Evolutionary conservation across 805 yeast species (phyloP).

Genomic region (Candida andamanensis): DNA sequence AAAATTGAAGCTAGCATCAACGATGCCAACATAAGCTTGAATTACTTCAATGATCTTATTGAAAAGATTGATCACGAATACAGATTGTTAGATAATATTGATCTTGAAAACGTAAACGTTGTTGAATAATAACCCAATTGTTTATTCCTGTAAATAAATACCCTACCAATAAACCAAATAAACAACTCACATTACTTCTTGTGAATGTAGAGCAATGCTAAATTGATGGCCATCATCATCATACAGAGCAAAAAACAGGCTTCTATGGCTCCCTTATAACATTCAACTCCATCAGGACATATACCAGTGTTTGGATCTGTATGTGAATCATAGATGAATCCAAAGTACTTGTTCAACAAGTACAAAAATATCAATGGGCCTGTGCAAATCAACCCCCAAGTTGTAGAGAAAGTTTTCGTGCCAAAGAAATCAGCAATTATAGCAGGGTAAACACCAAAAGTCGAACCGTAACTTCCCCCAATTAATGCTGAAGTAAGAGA

Average conservation of each 20-base stretch:
- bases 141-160: constrained; percentile 3
- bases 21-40: constrained; percentile 51
- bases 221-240: constrained; percentile 18
- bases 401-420: constrained; percentile 59
- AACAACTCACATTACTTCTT: constrained; percentile 6
- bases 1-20: constrained; percentile 47
- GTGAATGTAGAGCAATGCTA: constrained; percentile 23
- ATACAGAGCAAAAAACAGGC: constrained; percentile 25
- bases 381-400: constrained; percentile 72
- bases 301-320: constrained; percentile 35
- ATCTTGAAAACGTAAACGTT: constrained; percentile 37
- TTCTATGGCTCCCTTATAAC: constrained; percentile 35
- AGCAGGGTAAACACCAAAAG: constrained; percentile 73
- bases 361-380: constrained; percentile 60
- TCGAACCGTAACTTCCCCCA: constrained; percentile 65
- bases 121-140: constrained; percentile 37
- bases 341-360: constrained; percentile 51
- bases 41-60: constrained; percentile 49
- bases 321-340: constrained; percentile 46
- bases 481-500: constrained; percentile 48
- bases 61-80: constrained; percentile 42
- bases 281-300: constrained; percentile 32
- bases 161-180: too few species aligned
- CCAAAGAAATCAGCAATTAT: constrained; percentile 71
- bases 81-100: constrained; percentile 35